Evolutionary conservation across 495 filamentous ascomycete genomes (phyloP).

Genomic region (Trichoderma erinaceum): DNA sequence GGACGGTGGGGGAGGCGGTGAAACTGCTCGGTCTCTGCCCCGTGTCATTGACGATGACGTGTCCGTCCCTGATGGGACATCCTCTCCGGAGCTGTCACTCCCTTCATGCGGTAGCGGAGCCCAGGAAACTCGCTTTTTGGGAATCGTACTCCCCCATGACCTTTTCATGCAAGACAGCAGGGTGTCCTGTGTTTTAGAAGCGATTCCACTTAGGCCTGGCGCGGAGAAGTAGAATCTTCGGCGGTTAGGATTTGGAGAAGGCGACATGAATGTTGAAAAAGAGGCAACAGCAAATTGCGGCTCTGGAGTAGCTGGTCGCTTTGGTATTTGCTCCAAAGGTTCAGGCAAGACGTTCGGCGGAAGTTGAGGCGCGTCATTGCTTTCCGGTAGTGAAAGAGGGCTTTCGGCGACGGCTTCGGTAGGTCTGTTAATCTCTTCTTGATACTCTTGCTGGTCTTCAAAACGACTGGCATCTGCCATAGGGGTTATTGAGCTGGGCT

Average conservation of each 20-base stretch:
- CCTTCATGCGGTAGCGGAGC: conserved; percentile 23
- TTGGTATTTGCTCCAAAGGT: too few relatives aligned
- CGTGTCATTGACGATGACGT: neutral
- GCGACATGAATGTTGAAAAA: conserved; percentile 11
- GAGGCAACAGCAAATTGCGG: conserved; percentile 2
- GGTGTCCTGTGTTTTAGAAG: neutral
- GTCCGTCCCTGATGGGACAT: neutral
- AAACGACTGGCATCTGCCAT: neutral
- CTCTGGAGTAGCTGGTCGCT: conserved; percentile 5
- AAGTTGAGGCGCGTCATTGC: neutral
- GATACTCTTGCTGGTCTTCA: neutral
- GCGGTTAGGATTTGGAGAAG: neutral
- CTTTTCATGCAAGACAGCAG: neutral
- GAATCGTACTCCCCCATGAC: neutral
- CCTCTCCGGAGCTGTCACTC: neutral
- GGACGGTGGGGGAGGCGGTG: conserved; percentile 24
- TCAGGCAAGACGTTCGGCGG: neutral
- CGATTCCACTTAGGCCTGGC: neutral
- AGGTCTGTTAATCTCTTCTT: neutral
- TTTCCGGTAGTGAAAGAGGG: neutral
- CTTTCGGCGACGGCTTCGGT: neutral
- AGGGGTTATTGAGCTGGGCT: neutral
- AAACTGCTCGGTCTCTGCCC: conserved; percentile 7
- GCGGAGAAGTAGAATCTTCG: neutral
- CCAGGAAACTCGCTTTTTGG: conserved; percentile 25